Evolutionary conservation across 345 rosid species (phyloP), one percentile per base, ranked within the genome.

Genomic region (Ceriops decandra): DNA sequence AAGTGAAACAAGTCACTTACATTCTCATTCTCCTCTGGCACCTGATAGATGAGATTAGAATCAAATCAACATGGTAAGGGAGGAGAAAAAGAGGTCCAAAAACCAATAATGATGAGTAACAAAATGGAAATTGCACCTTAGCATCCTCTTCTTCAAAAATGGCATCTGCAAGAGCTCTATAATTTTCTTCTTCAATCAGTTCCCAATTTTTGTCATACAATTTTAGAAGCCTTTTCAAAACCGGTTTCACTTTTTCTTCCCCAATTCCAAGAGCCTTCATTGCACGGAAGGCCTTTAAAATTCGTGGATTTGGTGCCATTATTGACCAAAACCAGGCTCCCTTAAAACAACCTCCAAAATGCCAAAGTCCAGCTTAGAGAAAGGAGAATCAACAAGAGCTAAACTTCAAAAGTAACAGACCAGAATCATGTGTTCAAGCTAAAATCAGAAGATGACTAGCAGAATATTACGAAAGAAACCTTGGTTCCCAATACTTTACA

Each of bases 131-230:
- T 60, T 68, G 67, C 66, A 91, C 99, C 92, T 84, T 66, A 56
- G 68, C 46, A 13, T 95, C 97, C 68, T 92, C 89, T 22, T 69
- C 80, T 0, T 95, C 99, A 36, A 92, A 90, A 60, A 95, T 88
- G 47, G 98, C 96, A 80, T 92, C 99, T 24, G 84, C 90, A 47
- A 95, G 90, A 77, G 64, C 97, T 74, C 99, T 85, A 64, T 88
- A 95, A 64, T 88, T 88, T 68, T 92, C 99, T 36, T 76, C 88
- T 52, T 88, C 96, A 54, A 95, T 92, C 19, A 86, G 74, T 42
- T 82, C 91, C 96, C 98, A 92, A 22, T 95, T 92, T 52, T 77
- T 92, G 1, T 95, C 98, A 68, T 90, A 95, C n/a, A 92, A 15
- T 63, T 57, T 63, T 11, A 90, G 69, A 57, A 92, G 96, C 21